Base-by-base conservation (phyloP, 805 yeast species). In the Teunomyces stri region DNA sequence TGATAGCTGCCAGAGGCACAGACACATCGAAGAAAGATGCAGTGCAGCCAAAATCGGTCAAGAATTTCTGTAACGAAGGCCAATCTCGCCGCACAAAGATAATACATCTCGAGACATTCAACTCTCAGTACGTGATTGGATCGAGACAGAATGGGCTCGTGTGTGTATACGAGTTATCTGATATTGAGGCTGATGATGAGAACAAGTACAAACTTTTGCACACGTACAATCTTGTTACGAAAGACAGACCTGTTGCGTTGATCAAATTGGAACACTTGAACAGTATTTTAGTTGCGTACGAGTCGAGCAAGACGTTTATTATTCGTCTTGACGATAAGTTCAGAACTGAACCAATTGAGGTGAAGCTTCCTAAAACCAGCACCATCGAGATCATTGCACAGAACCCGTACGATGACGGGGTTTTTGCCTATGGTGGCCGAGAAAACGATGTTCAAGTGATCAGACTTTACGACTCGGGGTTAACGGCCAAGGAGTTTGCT, bases 391-490 rank as follows among this genome's bases (percentile, higher is more conserved):
- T 81, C 31, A 79, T 78, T 58, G 61, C 65, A 10, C 62, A 67
- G 28, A 81, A 81, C 56, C 84, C 82, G 3, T 57, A 62, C 12
- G 74, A 70, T 16, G 61, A 63, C 6, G 78, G 80, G 18, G 62
- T 82, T 1, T 81, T 87, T 64, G 96, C 94, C 1, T 80, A 72
- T 57, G 97, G 97, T 30, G 99, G 98, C 25, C 81, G 88, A 59
- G 95, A 90, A 56, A 82, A 82, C 49, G 91, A 88, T 61, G 67
- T 87, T 4, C 79, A 78, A 44, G 66, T 84, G 16, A 62, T 78
- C 41, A 54, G 68, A 37, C 51, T 80, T 18, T 69, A 66, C 43
- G 61, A 61, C 1, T 47, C 54, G 4, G 64, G 59, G n/a, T 45
- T 58, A 6, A 49, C 56, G 15, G 42, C 46, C 11, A 45, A 54